Evolutionary conservation across 2,329 filamentous ascomycete genomes (phyloP).

Genomic region (Chrysoporthe cubensis): DNA sequence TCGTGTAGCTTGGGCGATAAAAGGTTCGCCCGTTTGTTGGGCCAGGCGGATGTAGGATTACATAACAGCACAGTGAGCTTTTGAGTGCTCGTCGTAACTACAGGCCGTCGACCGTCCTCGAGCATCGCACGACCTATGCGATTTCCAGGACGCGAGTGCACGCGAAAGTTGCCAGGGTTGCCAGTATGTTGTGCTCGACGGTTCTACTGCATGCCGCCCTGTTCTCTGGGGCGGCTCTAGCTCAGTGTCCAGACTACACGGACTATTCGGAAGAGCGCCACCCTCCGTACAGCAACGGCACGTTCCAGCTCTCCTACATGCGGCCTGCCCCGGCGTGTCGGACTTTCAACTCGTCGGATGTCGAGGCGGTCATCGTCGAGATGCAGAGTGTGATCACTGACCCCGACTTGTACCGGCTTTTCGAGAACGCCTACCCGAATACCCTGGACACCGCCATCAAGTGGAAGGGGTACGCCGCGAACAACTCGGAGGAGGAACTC

Average conservation of each 20-base stretch:
- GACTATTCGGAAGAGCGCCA: conserved; percentile 63
- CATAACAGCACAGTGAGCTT: background rate
- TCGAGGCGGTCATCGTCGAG: conserved; percentile 75
- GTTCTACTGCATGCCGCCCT: conserved; percentile 7
- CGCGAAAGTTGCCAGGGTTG: background rate
- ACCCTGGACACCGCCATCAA: conserved; percentile 74
- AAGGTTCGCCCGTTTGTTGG: background rate
- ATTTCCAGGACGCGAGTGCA: background rate
- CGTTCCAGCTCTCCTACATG: conserved; percentile 77
- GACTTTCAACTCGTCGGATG: conserved; percentile 76
- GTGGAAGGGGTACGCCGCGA: conserved; percentile 65
- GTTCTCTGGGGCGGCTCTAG: conserved; percentile 15
- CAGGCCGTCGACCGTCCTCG: background rate
- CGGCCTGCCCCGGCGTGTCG: conserved; percentile 76
- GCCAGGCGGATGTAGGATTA: background rate
- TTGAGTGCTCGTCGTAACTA: background rate
- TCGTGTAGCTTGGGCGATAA: background rate
- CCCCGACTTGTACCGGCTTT: conserved; percentile 73
- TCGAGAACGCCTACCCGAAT: conserved; percentile 75
- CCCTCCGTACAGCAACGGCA: conserved; percentile 75
- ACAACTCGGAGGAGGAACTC: conserved; percentile 65
- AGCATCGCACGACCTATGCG: background rate
- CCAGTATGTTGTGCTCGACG: background rate
- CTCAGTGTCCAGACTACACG: conserved; percentile 66
- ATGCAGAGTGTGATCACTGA: conserved; percentile 74